Evolutionary conservation across 192 early-diverging fungal species (phyloP).

Genomic region (Funneliformis geosporum): DNA sequence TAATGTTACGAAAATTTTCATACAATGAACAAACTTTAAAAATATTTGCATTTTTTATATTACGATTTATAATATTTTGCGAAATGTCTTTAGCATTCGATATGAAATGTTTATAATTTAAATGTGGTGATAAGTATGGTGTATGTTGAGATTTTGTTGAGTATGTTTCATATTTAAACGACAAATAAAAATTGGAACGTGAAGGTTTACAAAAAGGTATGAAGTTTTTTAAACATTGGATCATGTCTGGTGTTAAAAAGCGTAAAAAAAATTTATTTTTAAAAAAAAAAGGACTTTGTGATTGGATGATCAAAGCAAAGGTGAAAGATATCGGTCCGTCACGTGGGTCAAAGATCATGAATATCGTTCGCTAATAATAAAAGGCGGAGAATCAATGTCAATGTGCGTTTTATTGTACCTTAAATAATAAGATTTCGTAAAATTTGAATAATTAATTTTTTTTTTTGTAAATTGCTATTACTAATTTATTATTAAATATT

Average conservation of each 20-base stretch:
- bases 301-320: no score
- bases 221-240: background rate
- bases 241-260: background rate
- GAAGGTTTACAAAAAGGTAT: background rate
- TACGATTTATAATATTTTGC: conserved; percentile 28
- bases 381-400: no score
- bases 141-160: background rate
- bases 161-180: background rate
- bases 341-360: no score
- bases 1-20: background rate
- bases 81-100: background rate
- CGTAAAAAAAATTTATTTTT: background rate
- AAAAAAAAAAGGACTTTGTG: no score
- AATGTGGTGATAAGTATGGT: conserved; percentile 7
- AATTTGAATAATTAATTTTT: no score
- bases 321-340: no score
- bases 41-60: conserved; percentile 21
- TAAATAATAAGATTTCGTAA: no score
- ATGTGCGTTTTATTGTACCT: no score
- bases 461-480: no score
- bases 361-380: no score
- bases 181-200: background rate
- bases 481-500: no score
- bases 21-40: background rate
- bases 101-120: conserved; percentile 27